Evolutionary conservation across 306 rosid species (phyloP), one percentile per base, ranked within the genome.

Genomic region (Pyrus pyrifolia): DNA sequence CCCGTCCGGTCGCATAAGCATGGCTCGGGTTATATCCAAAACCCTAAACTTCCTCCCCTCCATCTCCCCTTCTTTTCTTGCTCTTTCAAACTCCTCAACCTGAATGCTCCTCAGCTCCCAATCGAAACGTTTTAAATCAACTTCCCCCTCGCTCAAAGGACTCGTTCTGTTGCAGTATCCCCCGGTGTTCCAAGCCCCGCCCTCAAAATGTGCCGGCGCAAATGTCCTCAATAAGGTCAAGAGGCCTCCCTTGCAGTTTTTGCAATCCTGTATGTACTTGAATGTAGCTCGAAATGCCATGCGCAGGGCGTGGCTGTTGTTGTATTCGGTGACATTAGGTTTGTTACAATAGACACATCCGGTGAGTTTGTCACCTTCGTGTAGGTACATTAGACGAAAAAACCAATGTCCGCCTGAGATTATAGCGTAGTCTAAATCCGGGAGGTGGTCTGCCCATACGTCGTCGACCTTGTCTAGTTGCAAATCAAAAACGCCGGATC

Each of bases 381-480:
- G 79, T 2, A 95, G 84, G 40, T 88, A 89, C 86, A 89, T 58
- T 19, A 76, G 42, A 62, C 97, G 76, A 72, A 90, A 92, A 67
- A 90, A 95, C 98, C 98, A 95, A 70, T 95, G 97, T 8, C 90
- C 98, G 3, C 11, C 84, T 2, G 97, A 95, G 79, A 92, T 72
- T 2, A 95, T 42, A 13, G 88, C 87, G 18, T 92, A 92, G 81
- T 95, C 96, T 13, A 95, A 30, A 15, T 85, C 80, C 0, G 85
- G 92, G 2, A 95, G 73, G n/a, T 71, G 79, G 11, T 25, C 71
- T 2, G 77, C 70, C 98, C 97, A 92, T 25, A 71, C 52, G 17
- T 78, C 58, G 2, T 95, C 98, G 2, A 87, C 72, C 72, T 82
- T 84, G 82, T 95, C 93, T 3, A 92, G 33, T 0, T 89, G 85